These are phyloP conservation scores for Boletus subparvulus DNA, from an alignment of 768 basidiomycete genomes.

Conservation along the genomic window DNA sequence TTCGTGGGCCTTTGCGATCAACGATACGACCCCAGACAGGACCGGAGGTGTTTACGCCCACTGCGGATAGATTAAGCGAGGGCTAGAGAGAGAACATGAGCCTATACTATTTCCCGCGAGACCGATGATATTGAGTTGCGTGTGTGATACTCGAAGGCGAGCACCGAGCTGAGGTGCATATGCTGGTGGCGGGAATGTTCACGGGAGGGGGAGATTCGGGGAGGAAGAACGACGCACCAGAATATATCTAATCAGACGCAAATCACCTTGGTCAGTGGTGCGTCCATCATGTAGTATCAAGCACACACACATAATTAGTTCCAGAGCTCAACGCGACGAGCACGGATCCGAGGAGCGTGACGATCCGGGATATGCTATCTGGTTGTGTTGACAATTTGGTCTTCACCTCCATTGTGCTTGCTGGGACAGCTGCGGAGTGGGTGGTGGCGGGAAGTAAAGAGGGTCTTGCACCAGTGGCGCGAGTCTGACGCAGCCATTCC, in stretches of 20 bases:
- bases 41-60: conserved; percentile 75
- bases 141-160: conserved; percentile 73
- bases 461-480: too few relatives aligned
- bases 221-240: conserved; percentile 18
- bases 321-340: conserved; percentile 63
- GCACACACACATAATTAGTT: conserved; percentile 66
- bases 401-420: conserved; percentile 8
- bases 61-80: conserved; percentile 31
- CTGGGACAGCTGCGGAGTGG: neutral
- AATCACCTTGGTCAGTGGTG: neutral
- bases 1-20: conserved; percentile 69
- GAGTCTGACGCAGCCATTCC: neutral
- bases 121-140: conserved; percentile 78
- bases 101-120: conserved; percentile 72
- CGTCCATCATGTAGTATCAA: neutral
- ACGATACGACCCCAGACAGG: conserved; percentile 81
- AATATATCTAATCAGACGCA: conserved; percentile 25
- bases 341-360: conserved; percentile 55
- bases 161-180: conserved; percentile 86
- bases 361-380: conserved; percentile 37
- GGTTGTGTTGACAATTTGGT: conserved; percentile 21
- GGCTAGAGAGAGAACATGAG: neutral
- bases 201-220: neutral
- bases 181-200: conserved; percentile 44
- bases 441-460: neutral